phyloP scores from a whole-genome alignment of 192 early-diverging fungal species.

The Linderina pennispora region DNA sequence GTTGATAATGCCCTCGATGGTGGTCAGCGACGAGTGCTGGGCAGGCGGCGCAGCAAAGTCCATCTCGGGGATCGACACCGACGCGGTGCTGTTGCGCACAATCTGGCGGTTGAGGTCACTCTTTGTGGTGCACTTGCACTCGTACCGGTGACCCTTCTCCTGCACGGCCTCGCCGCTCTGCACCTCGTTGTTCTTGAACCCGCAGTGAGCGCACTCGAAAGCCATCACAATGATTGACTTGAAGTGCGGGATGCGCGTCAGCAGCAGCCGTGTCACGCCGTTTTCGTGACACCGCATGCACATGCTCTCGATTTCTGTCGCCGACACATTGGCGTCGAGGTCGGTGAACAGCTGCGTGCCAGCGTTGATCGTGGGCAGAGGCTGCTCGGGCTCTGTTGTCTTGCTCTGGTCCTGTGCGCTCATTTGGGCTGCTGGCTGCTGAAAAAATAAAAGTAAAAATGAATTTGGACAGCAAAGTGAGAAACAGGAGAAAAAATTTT shows the following conservation, averaged over 20 bases:
- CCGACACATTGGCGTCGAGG: constrained; percentile 57
- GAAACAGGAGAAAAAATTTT: no score
- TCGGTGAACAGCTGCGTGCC: constrained; percentile 59
- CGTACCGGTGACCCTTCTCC: constrained; percentile 69
- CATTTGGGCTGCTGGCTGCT: neutral
- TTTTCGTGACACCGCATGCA: constrained; percentile 91
- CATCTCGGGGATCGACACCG: constrained; percentile 72
- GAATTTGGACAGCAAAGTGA: constrained; percentile 3
- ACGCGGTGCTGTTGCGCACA: constrained; percentile 78
- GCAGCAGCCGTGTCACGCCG: constrained; percentile 77
- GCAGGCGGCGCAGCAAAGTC: constrained; percentile 87
- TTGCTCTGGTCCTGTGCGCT: neutral
- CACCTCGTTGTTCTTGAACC: constrained; percentile 82
- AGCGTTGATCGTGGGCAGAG: constrained; percentile 23
- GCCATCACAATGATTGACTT: constrained; percentile 78
- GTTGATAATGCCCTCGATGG: constrained; percentile 78
- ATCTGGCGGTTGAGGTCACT: constrained; percentile 86
- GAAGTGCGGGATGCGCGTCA: constrained; percentile 93
- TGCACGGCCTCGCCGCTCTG: constrained; percentile 79
- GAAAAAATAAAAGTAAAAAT: neutral
- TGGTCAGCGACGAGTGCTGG: constrained; percentile 77
- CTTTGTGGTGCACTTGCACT: constrained; percentile 57
- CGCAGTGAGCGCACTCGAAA: constrained; percentile 87
- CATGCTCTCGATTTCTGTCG: constrained; percentile 80
- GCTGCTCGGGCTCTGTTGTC: constrained; percentile 6